phyloP scores from a whole-genome alignment of 129 eudicot species.

The Glebionis coronaria region DNA sequence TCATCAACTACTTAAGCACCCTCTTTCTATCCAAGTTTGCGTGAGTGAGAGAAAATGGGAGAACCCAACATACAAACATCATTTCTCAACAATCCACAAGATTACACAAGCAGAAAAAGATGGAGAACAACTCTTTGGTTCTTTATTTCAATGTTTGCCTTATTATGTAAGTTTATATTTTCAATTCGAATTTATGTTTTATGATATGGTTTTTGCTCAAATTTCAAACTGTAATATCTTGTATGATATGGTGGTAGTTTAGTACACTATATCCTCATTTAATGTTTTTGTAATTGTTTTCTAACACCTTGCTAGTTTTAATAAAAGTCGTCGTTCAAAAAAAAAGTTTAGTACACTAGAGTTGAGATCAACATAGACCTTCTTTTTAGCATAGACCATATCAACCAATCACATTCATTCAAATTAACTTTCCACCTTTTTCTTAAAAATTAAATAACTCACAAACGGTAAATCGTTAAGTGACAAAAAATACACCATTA shows the following conservation, averaged over 20 bases:
- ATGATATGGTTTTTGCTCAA: neutral
- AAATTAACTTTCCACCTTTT: no score
- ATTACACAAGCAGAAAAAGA: neutral
- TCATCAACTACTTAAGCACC: neutral
- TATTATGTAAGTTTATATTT: neutral
- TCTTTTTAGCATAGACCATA: no score
- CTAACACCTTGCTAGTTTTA: no score
- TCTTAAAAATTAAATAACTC: no score
- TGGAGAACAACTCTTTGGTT: neutral
- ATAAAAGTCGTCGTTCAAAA: no score
- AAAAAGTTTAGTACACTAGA: no score
- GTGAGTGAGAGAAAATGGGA: neutral
- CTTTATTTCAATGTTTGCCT: neutral
- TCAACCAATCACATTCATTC: no score
- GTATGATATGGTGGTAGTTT: neutral
- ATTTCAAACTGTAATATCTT: neutral
- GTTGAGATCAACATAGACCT: no score
- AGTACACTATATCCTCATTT: no score
- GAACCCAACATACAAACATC: neutral
- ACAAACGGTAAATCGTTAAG: no score
- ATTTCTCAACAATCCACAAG: neutral
- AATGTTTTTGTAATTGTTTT: no score
- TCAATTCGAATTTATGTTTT: constrained; percentile 3
- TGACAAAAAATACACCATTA: no score
- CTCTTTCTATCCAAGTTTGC: neutral